Evolutionary conservation across 2,329 filamentous ascomycete species (phyloP).

Genomic region (Xylariomycetidae sp.): DNA sequence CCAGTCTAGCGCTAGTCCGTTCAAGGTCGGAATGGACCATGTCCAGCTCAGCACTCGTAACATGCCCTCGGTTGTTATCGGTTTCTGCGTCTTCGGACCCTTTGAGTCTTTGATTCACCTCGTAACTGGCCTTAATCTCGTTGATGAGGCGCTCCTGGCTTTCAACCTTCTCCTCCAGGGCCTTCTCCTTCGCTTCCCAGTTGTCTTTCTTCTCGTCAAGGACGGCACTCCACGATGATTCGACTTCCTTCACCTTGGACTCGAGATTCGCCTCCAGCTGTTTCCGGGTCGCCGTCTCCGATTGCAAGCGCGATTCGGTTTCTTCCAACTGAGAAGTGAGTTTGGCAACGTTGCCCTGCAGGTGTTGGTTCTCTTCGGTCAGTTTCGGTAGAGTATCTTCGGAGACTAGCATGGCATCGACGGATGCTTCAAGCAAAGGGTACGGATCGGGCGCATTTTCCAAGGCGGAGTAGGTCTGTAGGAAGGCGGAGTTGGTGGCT

Average conservation of each 20-base stretch:
- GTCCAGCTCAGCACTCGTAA: conserved; percentile 85
- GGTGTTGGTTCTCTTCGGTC: conserved; percentile 77
- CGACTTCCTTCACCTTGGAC: conserved; percentile 77
- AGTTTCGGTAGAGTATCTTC: conserved; percentile 90
- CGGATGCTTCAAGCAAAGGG: conserved; percentile 88
- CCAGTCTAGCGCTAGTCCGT: conserved; percentile 76
- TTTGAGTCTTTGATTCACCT: conserved; percentile 86
- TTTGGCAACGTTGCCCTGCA: conserved; percentile 71
- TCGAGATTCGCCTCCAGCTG: conserved; percentile 74
- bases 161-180: conserved; percentile 86
- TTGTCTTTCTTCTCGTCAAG: conserved; percentile 92
- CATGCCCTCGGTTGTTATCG: conserved; percentile 52
- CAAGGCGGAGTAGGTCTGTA: conserved; percentile 86
- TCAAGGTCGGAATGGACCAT: conserved; percentile 90
- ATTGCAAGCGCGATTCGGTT: conserved; percentile 71
- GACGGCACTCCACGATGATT: conserved; percentile 83
- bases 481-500: conserved; percentile 83
- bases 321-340: conserved; percentile 79
- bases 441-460: conserved; percentile 97
- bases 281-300: conserved; percentile 66
- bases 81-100: conserved; percentile 59
- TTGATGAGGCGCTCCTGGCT: conserved; percentile 87
- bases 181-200: conserved; percentile 90
- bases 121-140: conserved; percentile 94
- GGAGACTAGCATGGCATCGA: conserved; percentile 86